Percentiles rank a stretch among this genome's conserved stretches.
Conservation (phyloP, 306 rosid genomes). For the Crotalaria pallida region DNA sequence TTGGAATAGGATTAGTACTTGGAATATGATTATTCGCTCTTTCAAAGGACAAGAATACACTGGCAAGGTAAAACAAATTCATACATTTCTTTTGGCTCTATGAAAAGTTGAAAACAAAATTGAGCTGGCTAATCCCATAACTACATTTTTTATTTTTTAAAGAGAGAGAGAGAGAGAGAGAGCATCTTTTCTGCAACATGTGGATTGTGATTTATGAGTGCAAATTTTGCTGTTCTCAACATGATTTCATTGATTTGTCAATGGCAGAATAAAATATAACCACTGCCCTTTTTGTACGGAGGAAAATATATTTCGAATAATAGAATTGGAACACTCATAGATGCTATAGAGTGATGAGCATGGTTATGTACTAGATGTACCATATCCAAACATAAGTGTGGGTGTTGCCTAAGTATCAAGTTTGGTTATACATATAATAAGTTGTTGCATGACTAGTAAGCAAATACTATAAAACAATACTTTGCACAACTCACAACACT, state of each 20-base stretch:
- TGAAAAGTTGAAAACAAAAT: background rate
- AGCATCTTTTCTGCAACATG: background rate
- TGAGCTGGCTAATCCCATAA: background rate
- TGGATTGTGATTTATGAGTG: background rate
- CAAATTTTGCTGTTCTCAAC: background rate
- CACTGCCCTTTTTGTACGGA: background rate
- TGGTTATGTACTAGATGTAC: too few species aligned
- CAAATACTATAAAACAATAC: background rate
- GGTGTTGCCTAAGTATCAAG: too few species aligned
- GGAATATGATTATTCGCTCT: too few species aligned
- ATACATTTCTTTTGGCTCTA: background rate
- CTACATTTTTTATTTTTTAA: background rate
- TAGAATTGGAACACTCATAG: too few species aligned
- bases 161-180: background rate
- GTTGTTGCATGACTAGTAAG: background rate
- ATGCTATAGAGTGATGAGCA: too few species aligned
- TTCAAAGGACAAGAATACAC: too few species aligned
- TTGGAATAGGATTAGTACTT: too few species aligned
- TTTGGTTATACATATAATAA: too few species aligned
- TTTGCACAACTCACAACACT: background rate
- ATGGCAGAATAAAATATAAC: background rate
- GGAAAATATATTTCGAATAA: too few species aligned
- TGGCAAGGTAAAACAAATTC: too few species aligned
- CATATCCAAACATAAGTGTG: too few species aligned
- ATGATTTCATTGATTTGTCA: slow-evolving; percentile 13